Conservation (phyloP, 306 rosid species). For the Malus asiatica region DNA sequence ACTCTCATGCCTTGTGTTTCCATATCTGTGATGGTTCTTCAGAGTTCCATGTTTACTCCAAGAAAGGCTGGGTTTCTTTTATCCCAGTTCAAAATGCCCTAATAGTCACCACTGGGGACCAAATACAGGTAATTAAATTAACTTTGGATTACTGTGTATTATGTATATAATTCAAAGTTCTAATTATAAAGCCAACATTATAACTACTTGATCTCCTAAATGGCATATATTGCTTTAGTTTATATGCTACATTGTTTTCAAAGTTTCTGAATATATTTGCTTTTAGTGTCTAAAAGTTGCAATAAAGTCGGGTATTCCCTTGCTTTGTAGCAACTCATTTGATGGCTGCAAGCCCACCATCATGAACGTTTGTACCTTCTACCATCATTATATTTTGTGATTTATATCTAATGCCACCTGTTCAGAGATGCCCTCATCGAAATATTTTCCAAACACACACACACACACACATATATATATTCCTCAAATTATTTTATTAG, state of each 20-base stretch:
- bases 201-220: neutral
- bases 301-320: neutral
- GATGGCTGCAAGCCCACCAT: neutral
- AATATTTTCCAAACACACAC: no score
- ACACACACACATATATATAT: no score
- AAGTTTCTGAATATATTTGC: neutral
- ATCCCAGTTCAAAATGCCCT: conserved; percentile 49
- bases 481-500: no score
- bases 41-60: conserved; percentile 77
- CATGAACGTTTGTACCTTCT: neutral
- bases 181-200: neutral
- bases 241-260: neutral
- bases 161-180: neutral
- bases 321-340: neutral
- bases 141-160: neutral
- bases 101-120: conserved; percentile 71
- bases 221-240: neutral
- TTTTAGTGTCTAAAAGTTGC: neutral
- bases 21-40: conserved; percentile 64
- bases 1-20: conserved; percentile 66
- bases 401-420: conserved; percentile 17
- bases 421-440: neutral
- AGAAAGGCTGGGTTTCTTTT: conserved; percentile 84
- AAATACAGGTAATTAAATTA: conserved; percentile 44
- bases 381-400: neutral